Conservation (phyloP, 139 green algal species). For the Yamagishiella unicocca region DNA sequence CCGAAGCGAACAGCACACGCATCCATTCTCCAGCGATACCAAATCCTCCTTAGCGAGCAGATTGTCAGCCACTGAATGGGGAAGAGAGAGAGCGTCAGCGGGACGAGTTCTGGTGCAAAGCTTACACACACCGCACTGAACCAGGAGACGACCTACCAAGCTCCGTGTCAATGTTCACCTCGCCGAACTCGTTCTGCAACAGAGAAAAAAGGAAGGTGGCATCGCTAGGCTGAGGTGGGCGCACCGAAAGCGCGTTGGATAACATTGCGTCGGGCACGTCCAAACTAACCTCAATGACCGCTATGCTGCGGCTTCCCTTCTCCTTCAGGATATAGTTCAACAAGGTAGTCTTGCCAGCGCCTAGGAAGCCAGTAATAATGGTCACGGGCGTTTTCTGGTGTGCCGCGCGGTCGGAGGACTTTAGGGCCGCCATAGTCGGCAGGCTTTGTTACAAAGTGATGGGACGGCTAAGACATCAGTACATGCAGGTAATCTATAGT, state of each 20-base stretch:
- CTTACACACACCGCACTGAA: neutral
- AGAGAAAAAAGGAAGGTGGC: neutral
- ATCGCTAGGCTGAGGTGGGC: too few species aligned
- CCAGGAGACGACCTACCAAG: constrained; percentile 59
- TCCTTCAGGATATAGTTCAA: constrained; percentile 84
- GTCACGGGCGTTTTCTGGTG: constrained; percentile 60
- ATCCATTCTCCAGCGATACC: constrained; percentile 86
- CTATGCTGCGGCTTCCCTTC: constrained; percentile 63
- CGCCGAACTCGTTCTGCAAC: constrained; percentile 82
- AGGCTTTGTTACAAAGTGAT: neutral
- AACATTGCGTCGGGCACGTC: neutral
- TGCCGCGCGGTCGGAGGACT: neutral
- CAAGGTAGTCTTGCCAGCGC: constrained; percentile 84
- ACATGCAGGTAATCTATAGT: neutral
- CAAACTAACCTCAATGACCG: constrained; percentile 73
- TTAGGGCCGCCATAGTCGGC: constrained; percentile 17
- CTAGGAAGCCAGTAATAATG: constrained; percentile 77
- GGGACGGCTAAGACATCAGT: neutral
- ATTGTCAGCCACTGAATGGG: constrained; percentile 74
- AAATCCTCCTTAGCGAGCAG: constrained; percentile 86
- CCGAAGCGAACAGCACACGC: constrained; percentile 88
- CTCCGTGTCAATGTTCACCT: constrained; percentile 80
- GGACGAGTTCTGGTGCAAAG: neutral
- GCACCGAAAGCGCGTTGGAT: neutral
- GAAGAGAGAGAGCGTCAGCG: neutral